phyloP scores from a whole-genome alignment of 2,329 filamentous ascomycete genomes.

The Aureobasidium sp. region DNA sequence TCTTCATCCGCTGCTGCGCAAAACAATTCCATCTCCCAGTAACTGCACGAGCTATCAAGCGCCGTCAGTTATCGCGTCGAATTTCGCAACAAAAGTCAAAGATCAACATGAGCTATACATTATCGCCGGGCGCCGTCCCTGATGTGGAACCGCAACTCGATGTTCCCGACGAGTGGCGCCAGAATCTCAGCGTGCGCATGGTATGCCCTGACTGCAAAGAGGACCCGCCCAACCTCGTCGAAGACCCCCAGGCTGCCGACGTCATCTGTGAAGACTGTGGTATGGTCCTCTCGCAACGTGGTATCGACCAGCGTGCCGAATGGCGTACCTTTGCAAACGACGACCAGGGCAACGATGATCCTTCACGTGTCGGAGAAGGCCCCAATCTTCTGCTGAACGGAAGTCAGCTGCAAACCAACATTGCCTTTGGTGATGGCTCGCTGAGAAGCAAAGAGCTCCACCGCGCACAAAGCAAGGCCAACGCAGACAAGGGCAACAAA shows the following conservation, averaged over 20 bases:
- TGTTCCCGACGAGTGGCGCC: constrained; percentile 50
- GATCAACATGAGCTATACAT: constrained; percentile 26
- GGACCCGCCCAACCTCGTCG: constrained; percentile 81
- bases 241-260: constrained; percentile 87
- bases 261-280: constrained; percentile 90
- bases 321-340: constrained; percentile 99
- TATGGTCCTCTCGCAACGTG: constrained; percentile 78
- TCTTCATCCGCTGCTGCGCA: constrained; percentile 50
- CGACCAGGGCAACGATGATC: constrained; percentile 91
- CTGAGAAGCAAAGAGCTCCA: constrained; percentile 66
- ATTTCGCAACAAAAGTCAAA: constrained; percentile 18
- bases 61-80: constrained; percentile 31
- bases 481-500: constrained; percentile 76
- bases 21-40: constrained; percentile 38
- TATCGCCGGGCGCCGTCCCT: constrained; percentile 37
- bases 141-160: constrained; percentile 28
- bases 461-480: constrained; percentile 74
- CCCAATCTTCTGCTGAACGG: constrained; percentile 85
- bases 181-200: constrained; percentile 79
- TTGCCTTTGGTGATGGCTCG: constrained; percentile 71
- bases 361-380: constrained; percentile 93
- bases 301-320: constrained; percentile 92
- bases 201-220: constrained; percentile 89
- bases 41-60: constrained; percentile 36
- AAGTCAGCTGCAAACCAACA: constrained; percentile 78